phyloP scores from a whole-genome alignment of 2,329 filamentous ascomycete species.

The Neonectria coccinea region DNA sequence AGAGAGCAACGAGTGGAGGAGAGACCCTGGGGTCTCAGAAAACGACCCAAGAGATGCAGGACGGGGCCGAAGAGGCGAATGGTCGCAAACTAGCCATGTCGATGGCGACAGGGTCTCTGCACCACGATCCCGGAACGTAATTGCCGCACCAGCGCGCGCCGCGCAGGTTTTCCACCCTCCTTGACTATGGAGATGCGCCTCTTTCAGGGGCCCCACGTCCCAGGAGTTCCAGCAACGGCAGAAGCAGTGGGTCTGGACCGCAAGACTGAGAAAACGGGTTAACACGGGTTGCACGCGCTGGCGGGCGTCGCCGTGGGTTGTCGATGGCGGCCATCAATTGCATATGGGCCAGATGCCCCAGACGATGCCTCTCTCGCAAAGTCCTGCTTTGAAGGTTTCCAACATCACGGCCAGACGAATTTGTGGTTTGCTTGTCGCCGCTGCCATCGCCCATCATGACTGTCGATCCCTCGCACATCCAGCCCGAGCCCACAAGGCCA shows the following conservation, averaged over 20 bases:
- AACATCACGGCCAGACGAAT: slow-evolving; percentile 15
- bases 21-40: background rate
- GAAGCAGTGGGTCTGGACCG: slow-evolving; percentile 37
- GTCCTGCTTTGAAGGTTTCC: background rate
- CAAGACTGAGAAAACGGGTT: slow-evolving; percentile 34
- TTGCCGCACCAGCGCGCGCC: slow-evolving; percentile 38
- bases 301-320: slow-evolving; percentile 17
- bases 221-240: slow-evolving; percentile 29
- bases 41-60: slow-evolving; percentile 15
- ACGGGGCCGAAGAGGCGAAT: slow-evolving; percentile 5
- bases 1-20: slow-evolving; percentile 3
- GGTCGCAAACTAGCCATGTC: slow-evolving; percentile 7
- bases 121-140: slow-evolving; percentile 29
- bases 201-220: slow-evolving; percentile 16
- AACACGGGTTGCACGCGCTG: slow-evolving; percentile 36
- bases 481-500: slow-evolving; percentile 46
- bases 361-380: slow-evolving; percentile 1
- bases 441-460: slow-evolving; percentile 44
- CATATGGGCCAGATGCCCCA: slow-evolving; percentile 24
- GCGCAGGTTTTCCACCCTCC: slow-evolving; percentile 13
- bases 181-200: slow-evolving; percentile 15
- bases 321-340: slow-evolving; percentile 25
- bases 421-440: slow-evolving; percentile 13
- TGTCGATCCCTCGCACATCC: slow-evolving; percentile 44
- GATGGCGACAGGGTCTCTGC: slow-evolving; percentile 27